Evolutionary conservation across 2,329 filamentous ascomycete genomes (phyloP).

Genomic region (Colletotrichum lentis): DNA sequence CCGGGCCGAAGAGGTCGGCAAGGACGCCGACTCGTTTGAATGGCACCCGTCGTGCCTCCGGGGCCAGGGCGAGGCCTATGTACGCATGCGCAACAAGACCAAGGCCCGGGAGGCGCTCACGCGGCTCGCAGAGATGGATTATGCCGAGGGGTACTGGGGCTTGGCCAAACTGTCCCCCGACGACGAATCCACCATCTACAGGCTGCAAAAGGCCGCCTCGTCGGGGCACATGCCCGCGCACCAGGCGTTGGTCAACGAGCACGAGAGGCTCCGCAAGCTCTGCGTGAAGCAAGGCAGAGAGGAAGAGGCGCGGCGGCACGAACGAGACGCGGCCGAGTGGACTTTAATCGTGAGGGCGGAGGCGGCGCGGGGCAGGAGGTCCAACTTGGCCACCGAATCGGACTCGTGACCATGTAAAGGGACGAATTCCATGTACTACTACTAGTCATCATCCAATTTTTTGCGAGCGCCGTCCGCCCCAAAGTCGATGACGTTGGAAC

Average conservation of each 20-base stretch:
- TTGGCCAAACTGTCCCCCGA: conserved; percentile 1
- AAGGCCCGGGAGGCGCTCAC: conserved; percentile 5
- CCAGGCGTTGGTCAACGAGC: conserved; percentile 12
- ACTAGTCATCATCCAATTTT: background rate
- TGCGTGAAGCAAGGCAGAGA: background rate
- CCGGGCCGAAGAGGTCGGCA: conserved; percentile 13
- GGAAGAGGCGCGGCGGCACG: background rate
- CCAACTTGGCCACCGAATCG: background rate
- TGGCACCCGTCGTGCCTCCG: conserved; percentile 22
- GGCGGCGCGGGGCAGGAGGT: background rate
- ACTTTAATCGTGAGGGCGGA: conserved; percentile 3
- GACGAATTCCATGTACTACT: background rate
- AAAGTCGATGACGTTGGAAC: conserved; percentile 67
- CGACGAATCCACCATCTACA: background rate
- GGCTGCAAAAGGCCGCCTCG: conserved; percentile 19
- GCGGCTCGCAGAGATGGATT: background rate
- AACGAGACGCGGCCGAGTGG: conserved; percentile 19
- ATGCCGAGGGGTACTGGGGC: background rate
- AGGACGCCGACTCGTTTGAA: conserved; percentile 26
- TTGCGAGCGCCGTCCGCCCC: conserved; percentile 26
- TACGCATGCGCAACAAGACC: background rate
- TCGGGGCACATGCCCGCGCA: background rate
- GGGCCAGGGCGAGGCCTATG: conserved; percentile 6
- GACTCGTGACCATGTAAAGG: background rate
- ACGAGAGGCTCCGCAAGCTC: conserved; percentile 8